These are phyloP conservation scores for Lasiodiplodia gonubiensis DNA, from an alignment of 2,329 filamentous ascomycete genomes.

Conservation along the genomic window DNA sequence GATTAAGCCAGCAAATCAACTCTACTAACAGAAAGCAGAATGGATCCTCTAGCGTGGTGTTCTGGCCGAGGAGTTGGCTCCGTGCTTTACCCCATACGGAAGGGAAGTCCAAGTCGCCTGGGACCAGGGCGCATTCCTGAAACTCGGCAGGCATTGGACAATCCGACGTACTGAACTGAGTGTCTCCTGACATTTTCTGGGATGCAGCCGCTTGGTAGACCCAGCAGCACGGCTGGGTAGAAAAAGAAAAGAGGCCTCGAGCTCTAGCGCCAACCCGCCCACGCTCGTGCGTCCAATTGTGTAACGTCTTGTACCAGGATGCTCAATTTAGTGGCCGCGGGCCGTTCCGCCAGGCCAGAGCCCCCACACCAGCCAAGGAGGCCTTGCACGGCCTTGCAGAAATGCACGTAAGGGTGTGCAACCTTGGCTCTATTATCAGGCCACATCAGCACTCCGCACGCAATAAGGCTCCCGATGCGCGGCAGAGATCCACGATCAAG, in stretches of 20 bases:
- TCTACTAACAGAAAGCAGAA: slow-evolving; percentile 16
- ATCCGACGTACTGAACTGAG: slow-evolving; percentile 12
- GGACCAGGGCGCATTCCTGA: slow-evolving; percentile 20
- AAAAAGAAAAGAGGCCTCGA: slow-evolving; percentile 21
- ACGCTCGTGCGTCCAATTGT: slow-evolving; percentile 20
- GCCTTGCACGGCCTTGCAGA: slow-evolving; percentile 25
- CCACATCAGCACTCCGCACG: slow-evolving; percentile 19
- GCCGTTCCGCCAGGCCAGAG: slow-evolving; percentile 3
- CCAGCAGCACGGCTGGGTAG: not conserved
- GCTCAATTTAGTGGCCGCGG: slow-evolving; percentile 19
- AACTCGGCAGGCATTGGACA: slow-evolving; percentile 14
- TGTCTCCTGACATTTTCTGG: slow-evolving; percentile 26
- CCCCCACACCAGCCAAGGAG: slow-evolving; percentile 6
- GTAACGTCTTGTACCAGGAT: not conserved
- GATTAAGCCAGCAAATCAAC: slow-evolving; percentile 11
- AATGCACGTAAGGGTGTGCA: slow-evolving; percentile 26
- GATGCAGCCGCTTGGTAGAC: slow-evolving; percentile 6
- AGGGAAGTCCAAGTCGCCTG: slow-evolving; percentile 2
- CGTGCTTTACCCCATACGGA: not conserved
- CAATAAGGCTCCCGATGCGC: slow-evolving; percentile 20
- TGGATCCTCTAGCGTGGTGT: slow-evolving; percentile 6
- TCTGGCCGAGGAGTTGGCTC: not conserved
- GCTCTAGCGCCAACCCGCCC: slow-evolving; percentile 16
- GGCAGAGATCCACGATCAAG: slow-evolving; percentile 7
- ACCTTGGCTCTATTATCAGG: slow-evolving; percentile 19